These are phyloP conservation scores for Brassica carinata DNA, from an alignment of 345 rosid species.

Conservation along the genomic window DNA sequence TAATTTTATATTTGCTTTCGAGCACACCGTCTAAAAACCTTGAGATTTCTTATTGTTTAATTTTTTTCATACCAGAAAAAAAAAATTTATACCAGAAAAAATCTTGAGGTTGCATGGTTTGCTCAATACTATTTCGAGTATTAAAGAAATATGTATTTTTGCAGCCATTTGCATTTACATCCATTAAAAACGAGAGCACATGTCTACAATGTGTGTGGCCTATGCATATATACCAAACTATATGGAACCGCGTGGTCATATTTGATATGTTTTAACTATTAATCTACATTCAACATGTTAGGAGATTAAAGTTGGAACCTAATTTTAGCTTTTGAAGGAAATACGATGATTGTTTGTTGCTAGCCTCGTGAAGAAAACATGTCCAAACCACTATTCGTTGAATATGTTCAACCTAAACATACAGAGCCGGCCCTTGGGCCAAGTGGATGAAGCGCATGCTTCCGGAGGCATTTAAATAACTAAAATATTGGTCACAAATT, in stretches of 20 bases:
- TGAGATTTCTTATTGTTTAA: background rate
- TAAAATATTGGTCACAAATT: no score
- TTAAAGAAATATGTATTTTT: background rate
- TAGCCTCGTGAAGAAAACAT: conserved; percentile 14
- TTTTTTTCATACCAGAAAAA: no score
- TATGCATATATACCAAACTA: conserved; percentile 32
- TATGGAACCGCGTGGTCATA: conserved; percentile 22
- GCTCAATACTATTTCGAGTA: background rate
- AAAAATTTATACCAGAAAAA: no score
- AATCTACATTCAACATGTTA: conserved; percentile 28
- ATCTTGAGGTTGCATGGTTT: conserved; percentile 16
- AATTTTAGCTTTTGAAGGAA: conserved; percentile 9
- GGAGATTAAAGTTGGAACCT: conserved; percentile 18
- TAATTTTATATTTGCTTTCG: background rate
- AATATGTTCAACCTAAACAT: conserved; percentile 18
- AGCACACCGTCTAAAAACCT: background rate
- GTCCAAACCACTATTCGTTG: conserved; percentile 23
- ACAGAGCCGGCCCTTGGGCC: no score
- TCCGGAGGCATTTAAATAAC: no score
- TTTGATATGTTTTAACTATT: conserved; percentile 34
- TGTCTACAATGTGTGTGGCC: conserved; percentile 25
- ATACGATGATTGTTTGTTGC: conserved; percentile 29
- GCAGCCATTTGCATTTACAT: conserved; percentile 12
- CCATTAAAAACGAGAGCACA: conserved; percentile 28
- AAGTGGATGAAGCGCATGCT: no score